Evolutionary conservation across 345 rosid genomes (phyloP).

Genomic region (Euphorbia tirucalli): DNA sequence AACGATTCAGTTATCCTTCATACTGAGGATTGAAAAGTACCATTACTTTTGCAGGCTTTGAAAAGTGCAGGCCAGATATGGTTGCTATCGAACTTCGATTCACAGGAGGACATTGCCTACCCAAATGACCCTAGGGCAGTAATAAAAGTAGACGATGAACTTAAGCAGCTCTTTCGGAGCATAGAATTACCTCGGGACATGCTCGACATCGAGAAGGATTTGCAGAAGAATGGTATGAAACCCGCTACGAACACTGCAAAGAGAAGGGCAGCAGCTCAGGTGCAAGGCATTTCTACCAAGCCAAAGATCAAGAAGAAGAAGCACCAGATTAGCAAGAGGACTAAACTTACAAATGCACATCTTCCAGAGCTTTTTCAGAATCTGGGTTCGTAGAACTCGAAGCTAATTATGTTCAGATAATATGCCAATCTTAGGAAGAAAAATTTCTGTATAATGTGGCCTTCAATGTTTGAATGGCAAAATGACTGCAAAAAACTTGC

Average conservation of each 20-base stretch:
- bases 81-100: not conserved
- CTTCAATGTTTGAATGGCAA: no score
- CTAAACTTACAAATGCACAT: conserved; percentile 80
- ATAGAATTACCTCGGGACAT: conserved; percentile 68
- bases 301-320: conserved; percentile 67
- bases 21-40: no score
- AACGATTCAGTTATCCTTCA: conserved; percentile 37
- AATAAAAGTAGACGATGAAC: conserved; percentile 57
- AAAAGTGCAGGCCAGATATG: not conserved
- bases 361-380: conserved; percentile 66
- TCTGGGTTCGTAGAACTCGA: conserved; percentile 18
- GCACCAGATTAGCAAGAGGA: conserved; percentile 73
- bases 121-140: not conserved
- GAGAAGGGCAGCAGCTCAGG: conserved; percentile 74
- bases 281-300: conserved; percentile 51
- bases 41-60: not conserved
- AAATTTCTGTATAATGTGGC: not conserved
- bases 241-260: conserved; percentile 69
- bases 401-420: no score
- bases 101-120: not conserved
- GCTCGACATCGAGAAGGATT: conserved; percentile 77
- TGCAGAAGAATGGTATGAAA: conserved; percentile 70
- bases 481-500: no score
- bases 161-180: conserved; percentile 56
- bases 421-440: no score